Base-by-base conservation (phyloP, 106 monocot genomes). In the Allium sativum region DNA sequence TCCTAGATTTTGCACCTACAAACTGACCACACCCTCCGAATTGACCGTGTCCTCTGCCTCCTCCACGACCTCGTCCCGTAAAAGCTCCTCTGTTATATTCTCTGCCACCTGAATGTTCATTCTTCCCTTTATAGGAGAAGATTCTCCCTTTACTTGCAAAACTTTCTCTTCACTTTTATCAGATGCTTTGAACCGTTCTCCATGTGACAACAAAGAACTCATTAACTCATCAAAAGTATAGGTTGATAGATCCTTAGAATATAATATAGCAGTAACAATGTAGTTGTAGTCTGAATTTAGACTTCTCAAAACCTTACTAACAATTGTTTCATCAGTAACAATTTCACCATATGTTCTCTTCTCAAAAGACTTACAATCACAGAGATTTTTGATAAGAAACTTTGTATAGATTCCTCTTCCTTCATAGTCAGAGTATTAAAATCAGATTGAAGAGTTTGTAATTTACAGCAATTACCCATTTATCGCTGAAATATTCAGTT, bases 391-490 rank as follows among this genome's bases (percentile, higher is more conserved):
- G 7, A 40, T 22, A 67, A 31, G 56, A 67, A 17, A 12, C 67
- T 43, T 18, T 2, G 13, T 55, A 9, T 4, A 10, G 1, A 18
- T 67, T 55, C 42, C n/a, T 17, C 17, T 9, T 44, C 55, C 15
- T 67, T 67, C 55, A 67, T 67, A 0, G 13, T 1, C 41, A 66
- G 18, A 21, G 15, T 54, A 19, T 53, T 56, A 55, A 67, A 67
- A 5, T 67, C 43, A 43, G 1, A 43, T 7, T 55, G 19, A 2
- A 67, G 40, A 12, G 44, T 18, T 45, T 67, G 55, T 7, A 56
- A 18, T 41, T 45, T 3, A 67, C 42, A 4, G 55, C 6, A 9
- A 67, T 45, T 11, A 45, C 67, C 31, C 56, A 45, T 9, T 21
- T 7, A 17, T 8, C 18, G 1, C 63, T 18, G 18, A 18, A 20